Conservation (phyloP, 352 stramenopile species). For the Blastocystis sp. region DNA sequence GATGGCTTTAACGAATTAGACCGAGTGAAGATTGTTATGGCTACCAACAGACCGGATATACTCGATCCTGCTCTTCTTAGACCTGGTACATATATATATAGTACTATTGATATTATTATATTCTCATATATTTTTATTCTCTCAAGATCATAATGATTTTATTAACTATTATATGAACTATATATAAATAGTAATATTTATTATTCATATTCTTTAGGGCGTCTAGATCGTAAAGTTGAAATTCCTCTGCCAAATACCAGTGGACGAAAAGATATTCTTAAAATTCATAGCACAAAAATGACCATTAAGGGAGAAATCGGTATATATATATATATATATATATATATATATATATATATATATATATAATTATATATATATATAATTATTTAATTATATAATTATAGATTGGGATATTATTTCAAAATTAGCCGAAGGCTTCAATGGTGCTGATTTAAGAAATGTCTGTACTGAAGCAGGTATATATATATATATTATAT, state of each 20-base stretch:
- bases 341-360: too few species aligned
- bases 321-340: neutral
- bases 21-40: conserved; percentile 97
- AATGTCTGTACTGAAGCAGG: conserved; percentile 87
- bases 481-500: neutral
- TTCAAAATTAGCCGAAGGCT: conserved; percentile 93
- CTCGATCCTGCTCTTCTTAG: conserved; percentile 88
- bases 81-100: too few species aligned
- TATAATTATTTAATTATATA: too few species aligned
- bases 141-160: neutral
- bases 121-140: neutral
- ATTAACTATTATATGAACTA: too few species aligned
- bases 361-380: neutral
- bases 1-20: conserved; percentile 95
- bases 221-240: conserved; percentile 97
- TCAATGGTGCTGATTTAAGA: conserved; percentile 96
- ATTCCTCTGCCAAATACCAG: conserved; percentile 95
- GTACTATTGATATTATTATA: too few species aligned
- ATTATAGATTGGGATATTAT: conserved; percentile 81
- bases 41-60: conserved; percentile 95
- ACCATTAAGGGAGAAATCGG: conserved; percentile 90
- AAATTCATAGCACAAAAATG: conserved; percentile 91
- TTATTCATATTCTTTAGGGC: too few species aligned
- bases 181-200: too few species aligned
- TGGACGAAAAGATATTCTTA: conserved; percentile 90